Percentiles rank a stretch among this genome's conserved stretches.
Conservation (phyloP, 2,329 filamentous ascomycete genomes). For the Geosmithia putterillii region DNA sequence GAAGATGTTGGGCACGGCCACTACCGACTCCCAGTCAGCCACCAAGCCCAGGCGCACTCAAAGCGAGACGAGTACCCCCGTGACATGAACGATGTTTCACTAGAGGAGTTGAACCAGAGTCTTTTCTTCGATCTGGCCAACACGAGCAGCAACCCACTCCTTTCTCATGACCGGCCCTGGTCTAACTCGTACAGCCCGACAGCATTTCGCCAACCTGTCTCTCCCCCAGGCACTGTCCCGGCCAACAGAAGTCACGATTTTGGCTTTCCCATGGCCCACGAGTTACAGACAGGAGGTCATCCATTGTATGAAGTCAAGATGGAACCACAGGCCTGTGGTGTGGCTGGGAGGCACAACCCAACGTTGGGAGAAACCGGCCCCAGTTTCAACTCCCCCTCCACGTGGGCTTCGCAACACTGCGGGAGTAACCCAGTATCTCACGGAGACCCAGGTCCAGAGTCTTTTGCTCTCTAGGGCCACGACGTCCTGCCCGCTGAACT, state of each 20-base stretch:
- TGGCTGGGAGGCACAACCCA: not conserved
- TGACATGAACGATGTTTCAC: slow-evolving; percentile 7
- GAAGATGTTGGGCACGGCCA: slow-evolving; percentile 10
- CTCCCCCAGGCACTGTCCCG: slow-evolving; percentile 14
- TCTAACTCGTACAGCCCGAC: slow-evolving; percentile 5
- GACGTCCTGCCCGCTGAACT: not conserved
- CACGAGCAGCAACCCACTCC: slow-evolving; percentile 17
- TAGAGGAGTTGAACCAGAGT: slow-evolving; percentile 8
- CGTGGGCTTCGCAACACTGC: not conserved
- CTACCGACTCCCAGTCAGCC: slow-evolving; percentile 11
- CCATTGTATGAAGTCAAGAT: slow-evolving; percentile 9
- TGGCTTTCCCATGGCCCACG: slow-evolving; percentile 7
- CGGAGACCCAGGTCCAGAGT: not conserved
- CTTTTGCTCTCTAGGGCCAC: not conserved
- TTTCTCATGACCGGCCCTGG: slow-evolving; percentile 17
- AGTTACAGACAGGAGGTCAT: slow-evolving; percentile 3
- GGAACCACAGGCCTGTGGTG: slow-evolving; percentile 8
- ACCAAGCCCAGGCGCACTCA: slow-evolving; percentile 8
- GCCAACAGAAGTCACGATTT: slow-evolving; percentile 12
- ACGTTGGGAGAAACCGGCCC: not conserved
- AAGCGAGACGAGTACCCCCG: slow-evolving; percentile 14
- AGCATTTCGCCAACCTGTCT: slow-evolving; percentile 12
- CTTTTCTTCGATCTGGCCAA: slow-evolving; percentile 12
- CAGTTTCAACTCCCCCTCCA: not conserved
- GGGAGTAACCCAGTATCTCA: not conserved